Percentiles rank a stretch among this genome's conserved stretches.
Evolutionary conservation across 2,329 filamentous ascomycete species (phyloP).

Genomic region (Penicillium sp.): DNA sequence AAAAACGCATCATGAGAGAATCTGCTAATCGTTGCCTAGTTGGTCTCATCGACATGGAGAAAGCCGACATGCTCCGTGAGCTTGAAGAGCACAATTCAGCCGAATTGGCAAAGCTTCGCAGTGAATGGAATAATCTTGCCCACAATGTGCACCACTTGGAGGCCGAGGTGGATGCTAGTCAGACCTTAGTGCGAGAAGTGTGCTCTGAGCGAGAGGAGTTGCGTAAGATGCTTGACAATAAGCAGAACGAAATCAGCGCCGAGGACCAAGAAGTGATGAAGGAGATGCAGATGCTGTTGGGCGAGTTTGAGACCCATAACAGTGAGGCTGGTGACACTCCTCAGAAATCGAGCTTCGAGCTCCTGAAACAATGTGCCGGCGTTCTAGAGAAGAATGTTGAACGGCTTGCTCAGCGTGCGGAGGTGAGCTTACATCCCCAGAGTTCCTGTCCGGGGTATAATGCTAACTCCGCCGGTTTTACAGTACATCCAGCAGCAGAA

Average conservation of each 20-base stretch:
- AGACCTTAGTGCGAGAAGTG: slow-evolving; percentile 35
- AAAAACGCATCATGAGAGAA: not conserved
- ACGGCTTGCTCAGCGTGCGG: slow-evolving; percentile 39
- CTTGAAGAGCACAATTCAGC: slow-evolving; percentile 33
- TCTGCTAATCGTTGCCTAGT: slow-evolving; percentile 28
- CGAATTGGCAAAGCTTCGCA: slow-evolving; percentile 33
- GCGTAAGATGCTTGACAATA: slow-evolving; percentile 36
- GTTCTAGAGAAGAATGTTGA: slow-evolving; percentile 53
- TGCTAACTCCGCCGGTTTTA: slow-evolving; percentile 12
- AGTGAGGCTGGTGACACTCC: slow-evolving; percentile 30
- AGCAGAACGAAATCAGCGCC: slow-evolving; percentile 37
- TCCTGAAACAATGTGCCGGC: slow-evolving; percentile 45
- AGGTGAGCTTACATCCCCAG: slow-evolving; percentile 31
- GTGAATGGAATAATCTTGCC: slow-evolving; percentile 31
- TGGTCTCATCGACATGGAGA: slow-evolving; percentile 35
- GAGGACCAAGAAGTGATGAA: slow-evolving; percentile 39
- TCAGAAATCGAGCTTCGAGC: slow-evolving; percentile 36
- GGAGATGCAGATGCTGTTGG: slow-evolving; percentile 40
- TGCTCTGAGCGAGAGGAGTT: slow-evolving; percentile 39
- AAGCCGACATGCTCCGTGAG: slow-evolving; percentile 36
- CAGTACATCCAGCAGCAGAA: slow-evolving; percentile 43
- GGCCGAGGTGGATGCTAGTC: slow-evolving; percentile 38
- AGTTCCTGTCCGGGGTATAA: not conserved
- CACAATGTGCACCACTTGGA: slow-evolving; percentile 36
- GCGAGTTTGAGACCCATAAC: slow-evolving; percentile 37